A percentile compares a stretch with the other conserved stretches of the same genome.
phyloP scores from a whole-genome alignment of 192 early-diverging fungal genomes.

The Phlyctochytrium planicorne region DNA sequence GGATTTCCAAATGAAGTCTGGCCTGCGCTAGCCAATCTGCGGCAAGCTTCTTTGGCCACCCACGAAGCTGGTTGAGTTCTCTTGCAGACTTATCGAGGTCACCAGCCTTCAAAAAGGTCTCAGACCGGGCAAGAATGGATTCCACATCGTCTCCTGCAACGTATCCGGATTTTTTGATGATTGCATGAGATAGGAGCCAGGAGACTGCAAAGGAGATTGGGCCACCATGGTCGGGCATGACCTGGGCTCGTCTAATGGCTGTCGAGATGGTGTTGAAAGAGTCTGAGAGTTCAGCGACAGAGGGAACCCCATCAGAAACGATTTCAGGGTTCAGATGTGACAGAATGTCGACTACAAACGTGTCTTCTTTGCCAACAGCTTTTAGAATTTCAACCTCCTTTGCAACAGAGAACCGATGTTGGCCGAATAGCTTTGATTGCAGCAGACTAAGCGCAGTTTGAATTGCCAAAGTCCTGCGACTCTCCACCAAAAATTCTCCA shows the following conservation, averaged over 20 bases:
- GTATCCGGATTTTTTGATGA: conserved; percentile 84
- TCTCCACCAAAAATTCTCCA: conserved; percentile 65
- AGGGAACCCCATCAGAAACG: conserved; percentile 58
- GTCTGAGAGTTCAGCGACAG: conserved; percentile 52
- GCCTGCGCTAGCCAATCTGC: conserved; percentile 85
- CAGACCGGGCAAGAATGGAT: conserved; percentile 73
- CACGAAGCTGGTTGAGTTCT: conserved; percentile 89
- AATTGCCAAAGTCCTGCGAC: conserved; percentile 59
- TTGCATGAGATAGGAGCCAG: conserved; percentile 63
- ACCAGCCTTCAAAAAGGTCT: conserved; percentile 69
- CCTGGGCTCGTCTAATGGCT: conserved; percentile 72
- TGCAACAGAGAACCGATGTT: conserved; percentile 57
- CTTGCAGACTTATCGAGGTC: conserved; percentile 85
- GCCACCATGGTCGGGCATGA: conserved; percentile 86
- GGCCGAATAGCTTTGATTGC: conserved; percentile 47
- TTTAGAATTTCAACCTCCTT: conserved; percentile 66
- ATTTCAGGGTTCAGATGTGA: conserved; percentile 39
- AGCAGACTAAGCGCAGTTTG: conserved; percentile 68
- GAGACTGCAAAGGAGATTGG: conserved; percentile 80
- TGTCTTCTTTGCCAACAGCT: conserved; percentile 54
- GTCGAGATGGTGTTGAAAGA: conserved; percentile 67
- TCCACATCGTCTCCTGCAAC: conserved; percentile 86
- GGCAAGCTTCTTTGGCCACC: conserved; percentile 86
- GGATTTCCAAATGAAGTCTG: conserved; percentile 79
- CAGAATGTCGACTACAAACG: conserved; percentile 37